Percentiles rank a stretch among this genome's conserved stretches.
Conservation (phyloP, 352 stramenopile species). For the Phytopythium delawarense region DNA sequence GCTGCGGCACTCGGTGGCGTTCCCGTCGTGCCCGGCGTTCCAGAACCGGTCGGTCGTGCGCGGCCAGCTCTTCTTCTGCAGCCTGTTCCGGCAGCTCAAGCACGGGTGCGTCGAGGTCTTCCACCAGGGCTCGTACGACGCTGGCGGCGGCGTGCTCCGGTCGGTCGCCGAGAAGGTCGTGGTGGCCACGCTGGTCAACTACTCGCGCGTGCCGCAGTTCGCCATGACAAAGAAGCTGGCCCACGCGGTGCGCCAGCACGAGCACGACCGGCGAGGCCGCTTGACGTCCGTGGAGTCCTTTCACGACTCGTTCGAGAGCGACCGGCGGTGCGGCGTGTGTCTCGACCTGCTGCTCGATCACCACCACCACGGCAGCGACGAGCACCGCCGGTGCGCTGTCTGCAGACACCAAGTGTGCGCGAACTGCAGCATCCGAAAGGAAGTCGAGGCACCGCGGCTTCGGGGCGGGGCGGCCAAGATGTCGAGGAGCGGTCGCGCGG, state of each 20-base stretch:
- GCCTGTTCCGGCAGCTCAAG: conserved; percentile 57
- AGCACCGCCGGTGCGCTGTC: neutral
- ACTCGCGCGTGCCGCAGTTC: conserved; percentile 39
- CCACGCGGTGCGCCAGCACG: conserved; percentile 28
- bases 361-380: conserved; percentile 5
- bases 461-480: neutral
- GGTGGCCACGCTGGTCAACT: conserved; percentile 35
- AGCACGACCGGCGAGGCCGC: conserved; percentile 20
- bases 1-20: conserved; percentile 58
- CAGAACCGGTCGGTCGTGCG: conserved; percentile 53
- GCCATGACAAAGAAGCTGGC: conserved; percentile 60
- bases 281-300: conserved; percentile 27
- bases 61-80: conserved; percentile 61
- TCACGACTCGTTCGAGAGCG: conserved; percentile 26
- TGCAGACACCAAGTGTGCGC: conserved; percentile 26
- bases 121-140: conserved; percentile 55
- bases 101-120: conserved; percentile 58
- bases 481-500: conserved; percentile 1
- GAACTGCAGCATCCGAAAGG: conserved; percentile 42
- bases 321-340: conserved; percentile 52
- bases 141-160: conserved; percentile 37
- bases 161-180: conserved; percentile 42
- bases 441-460: conserved; percentile 30
- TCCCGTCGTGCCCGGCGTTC: conserved; percentile 43
- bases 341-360: conserved; percentile 16